Evolutionary conservation across 345 rosid species (phyloP), one percentile per base, ranked within the genome.

Genomic region (Cardamine chenopodiifolia): DNA sequence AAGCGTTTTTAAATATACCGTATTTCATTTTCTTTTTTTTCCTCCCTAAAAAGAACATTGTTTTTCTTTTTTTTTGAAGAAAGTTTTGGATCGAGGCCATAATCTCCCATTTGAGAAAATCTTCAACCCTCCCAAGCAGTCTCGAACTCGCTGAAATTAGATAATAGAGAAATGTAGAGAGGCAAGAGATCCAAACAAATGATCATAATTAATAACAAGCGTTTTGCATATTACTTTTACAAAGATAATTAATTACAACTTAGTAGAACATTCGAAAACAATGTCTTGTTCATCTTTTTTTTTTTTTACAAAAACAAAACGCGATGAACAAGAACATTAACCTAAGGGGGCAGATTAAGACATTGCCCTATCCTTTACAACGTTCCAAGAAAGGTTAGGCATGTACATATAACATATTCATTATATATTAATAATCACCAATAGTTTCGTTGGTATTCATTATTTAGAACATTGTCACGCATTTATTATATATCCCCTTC

Each of bases 261-360:
- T 67, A 49, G 19, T 49, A 66, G 68, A 59, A 39, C 26, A 34
- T 28, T 25, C 8, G 28, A 67, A 19, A 59, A 17, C 32, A 59
- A 37, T 39, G 50, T 55, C 62, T 68, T 61, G 65, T 54, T 60
- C 63, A 60, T 59, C 62, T 19, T 55, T 54, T 35, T 35, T 60
- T 49, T 40, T 26, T 59, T 57, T 68, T 35, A 70, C 60, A 63
- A 77, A 70, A 77, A 77, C 70, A 70, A 69, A 26, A 70, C 37
- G 19, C 29, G 39, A 77, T 56, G 67, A 77, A 77, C 67, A 65
- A 64, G 55, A 63, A 62, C 12, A 63, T 68, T 62, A 53, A 39
- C 47, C 50, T 55, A 62, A 44, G 69, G 52, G 37, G 13, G 35
- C 34, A 47, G 7, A 49, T 47, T 19, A 64, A 63, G 66, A 63